A percentile compares a stretch with the other conserved stretches of the same genome.
Conservation (phyloP, 768 basidiomycete genomes). For the Krasilnikovozyma curviuscula region DNA sequence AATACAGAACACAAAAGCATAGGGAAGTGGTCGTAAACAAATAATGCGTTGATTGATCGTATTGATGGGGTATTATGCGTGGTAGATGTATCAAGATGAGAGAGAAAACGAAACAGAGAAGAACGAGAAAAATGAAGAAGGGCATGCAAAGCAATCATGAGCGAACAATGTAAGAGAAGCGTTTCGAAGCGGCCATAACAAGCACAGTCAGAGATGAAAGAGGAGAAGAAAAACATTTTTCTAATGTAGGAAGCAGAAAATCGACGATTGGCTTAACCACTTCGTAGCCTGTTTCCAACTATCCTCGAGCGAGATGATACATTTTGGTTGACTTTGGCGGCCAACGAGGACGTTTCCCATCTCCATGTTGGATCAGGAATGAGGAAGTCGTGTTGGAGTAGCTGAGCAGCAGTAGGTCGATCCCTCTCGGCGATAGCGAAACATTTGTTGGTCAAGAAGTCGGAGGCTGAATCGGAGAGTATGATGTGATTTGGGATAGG, state of each 20-base stretch:
- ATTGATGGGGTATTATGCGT: neutral
- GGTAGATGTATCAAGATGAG: neutral
- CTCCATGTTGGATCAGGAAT: conserved; percentile 1
- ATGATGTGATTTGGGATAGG: conserved; percentile 70
- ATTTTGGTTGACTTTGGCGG: conserved; percentile 9
- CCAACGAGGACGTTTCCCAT: conserved; percentile 7
- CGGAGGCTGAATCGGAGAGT: conserved; percentile 53
- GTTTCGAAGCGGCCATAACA: no score
- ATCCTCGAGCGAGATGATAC: neutral
- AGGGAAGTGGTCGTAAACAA: neutral
- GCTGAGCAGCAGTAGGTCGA: conserved; percentile 57
- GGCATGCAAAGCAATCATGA: neutral
- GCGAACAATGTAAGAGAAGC: neutral
- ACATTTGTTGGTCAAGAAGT: conserved; percentile 63
- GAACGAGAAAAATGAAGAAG: neutral
- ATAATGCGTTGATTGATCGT: neutral
- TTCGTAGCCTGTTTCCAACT: neutral
- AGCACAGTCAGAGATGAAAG: no score
- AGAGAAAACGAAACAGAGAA: neutral
- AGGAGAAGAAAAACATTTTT: neutral
- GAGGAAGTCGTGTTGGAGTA: conserved; percentile 39
- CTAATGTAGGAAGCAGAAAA: neutral
- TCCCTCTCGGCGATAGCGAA: conserved; percentile 74
- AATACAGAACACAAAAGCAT: neutral
- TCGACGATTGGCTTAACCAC: neutral